Evolutionary conservation across 306 rosid genomes (phyloP).

Genomic region (Castanea sativa): DNA sequence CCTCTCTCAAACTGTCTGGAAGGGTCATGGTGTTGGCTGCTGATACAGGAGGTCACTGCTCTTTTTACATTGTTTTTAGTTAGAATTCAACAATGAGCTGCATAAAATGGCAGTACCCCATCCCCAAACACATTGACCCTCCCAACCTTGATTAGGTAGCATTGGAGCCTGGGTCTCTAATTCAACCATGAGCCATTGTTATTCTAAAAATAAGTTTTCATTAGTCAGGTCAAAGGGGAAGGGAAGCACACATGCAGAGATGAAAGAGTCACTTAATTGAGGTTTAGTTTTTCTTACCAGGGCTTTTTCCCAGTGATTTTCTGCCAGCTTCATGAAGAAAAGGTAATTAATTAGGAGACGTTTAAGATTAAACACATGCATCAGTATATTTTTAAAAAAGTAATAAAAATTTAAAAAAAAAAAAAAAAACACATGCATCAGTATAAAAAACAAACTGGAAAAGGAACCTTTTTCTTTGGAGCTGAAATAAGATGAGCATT

Average conservation of each 20-base stretch:
- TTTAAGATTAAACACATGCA: slow-evolving; percentile 3
- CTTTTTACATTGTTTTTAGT: background rate
- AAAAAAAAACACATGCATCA: background rate
- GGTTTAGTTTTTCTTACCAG: slow-evolving; percentile 58
- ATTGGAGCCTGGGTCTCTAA: background rate
- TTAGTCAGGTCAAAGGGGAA: background rate
- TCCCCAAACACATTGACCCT: background rate
- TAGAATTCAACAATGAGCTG: background rate
- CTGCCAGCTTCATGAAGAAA: slow-evolving; percentile 62
- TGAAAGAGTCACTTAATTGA: background rate
- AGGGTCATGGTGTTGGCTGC: background rate
- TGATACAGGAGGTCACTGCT: background rate
- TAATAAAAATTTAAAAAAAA: too few species aligned
- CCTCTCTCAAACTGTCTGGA: background rate
- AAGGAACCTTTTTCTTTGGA: slow-evolving; percentile 74
- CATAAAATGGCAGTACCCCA: background rate
- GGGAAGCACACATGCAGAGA: background rate
- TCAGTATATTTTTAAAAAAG: background rate
- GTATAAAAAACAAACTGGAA: slow-evolving; percentile 19
- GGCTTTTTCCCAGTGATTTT: slow-evolving; percentile 76
- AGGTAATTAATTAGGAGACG: slow-evolving; percentile 30
- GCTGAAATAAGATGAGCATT: slow-evolving; percentile 69
- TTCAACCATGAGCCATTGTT: background rate
- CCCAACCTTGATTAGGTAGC: background rate
- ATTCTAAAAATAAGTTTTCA: background rate